phyloP scores from a whole-genome alignment of 441 rosid species.

The Pelargonium citronellum region DNA sequence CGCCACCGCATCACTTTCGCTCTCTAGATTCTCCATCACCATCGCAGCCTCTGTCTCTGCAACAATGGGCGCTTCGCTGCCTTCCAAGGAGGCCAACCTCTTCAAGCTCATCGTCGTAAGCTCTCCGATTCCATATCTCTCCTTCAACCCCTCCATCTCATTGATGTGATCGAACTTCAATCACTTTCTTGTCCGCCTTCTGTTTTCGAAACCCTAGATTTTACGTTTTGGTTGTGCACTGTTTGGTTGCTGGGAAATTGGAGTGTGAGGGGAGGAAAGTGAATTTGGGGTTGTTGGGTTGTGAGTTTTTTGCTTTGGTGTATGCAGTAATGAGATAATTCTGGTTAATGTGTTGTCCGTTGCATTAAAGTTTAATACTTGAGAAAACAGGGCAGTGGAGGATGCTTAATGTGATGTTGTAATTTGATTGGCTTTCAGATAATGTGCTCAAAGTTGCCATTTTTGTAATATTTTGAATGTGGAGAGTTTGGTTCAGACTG shows the following conservation, averaged over 20 bases:
- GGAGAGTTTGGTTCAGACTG: background rate
- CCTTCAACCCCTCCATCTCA: background rate
- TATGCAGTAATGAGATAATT: background rate
- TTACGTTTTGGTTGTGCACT: background rate
- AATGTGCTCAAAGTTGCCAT: background rate
- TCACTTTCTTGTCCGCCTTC: background rate
- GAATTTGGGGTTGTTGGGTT: conserved; percentile 10
- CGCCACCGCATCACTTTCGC: conserved; percentile 42
- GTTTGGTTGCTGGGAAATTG: background rate
- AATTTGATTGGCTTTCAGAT: background rate
- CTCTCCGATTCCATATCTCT: conserved; percentile 24
- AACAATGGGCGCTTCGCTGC: conserved; percentile 94
- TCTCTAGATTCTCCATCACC: conserved; percentile 16
- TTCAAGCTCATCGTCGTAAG: conserved; percentile 99
- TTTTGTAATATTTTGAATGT: background rate
- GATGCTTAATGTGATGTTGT: background rate
- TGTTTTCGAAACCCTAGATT: conserved; percentile 34
- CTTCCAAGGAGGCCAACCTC: conserved; percentile 99
- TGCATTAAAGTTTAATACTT: background rate
- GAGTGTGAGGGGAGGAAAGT: background rate
- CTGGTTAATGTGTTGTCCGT: background rate
- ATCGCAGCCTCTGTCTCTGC: conserved; percentile 3
- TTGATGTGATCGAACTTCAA: conserved; percentile 8
- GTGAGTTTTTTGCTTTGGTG: conserved; percentile 18
- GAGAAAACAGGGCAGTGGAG: conserved; percentile 1